Evolutionary conservation across 192 early-diverging fungal species (phyloP).

Genomic region (Gonapodya prolifera): DNA sequence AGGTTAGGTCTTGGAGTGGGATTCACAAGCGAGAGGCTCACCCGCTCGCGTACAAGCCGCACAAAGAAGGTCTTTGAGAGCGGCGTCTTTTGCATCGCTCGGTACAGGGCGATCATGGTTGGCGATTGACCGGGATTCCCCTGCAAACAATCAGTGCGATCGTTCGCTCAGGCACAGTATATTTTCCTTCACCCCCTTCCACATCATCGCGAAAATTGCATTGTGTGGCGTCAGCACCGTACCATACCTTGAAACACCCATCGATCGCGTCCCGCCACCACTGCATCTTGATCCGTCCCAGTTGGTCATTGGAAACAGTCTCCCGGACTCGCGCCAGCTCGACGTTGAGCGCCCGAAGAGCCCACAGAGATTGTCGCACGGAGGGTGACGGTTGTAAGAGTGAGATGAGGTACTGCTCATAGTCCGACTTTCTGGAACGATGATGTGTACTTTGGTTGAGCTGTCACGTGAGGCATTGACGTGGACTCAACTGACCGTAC

Average conservation of each 20-base stretch:
- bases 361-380: constrained; percentile 55
- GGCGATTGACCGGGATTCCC: constrained; percentile 63
- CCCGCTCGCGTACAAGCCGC: constrained; percentile 57
- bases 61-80: constrained; percentile 70
- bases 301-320: constrained; percentile 44
- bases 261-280: constrained; percentile 84
- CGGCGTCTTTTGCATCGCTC: constrained; percentile 35
- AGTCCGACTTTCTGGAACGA: constrained; percentile 52
- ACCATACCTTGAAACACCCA: constrained; percentile 39
- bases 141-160: constrained; percentile 14
- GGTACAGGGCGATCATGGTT: constrained; percentile 51
- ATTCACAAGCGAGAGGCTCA: constrained; percentile 17
- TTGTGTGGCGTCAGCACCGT: too few relatives aligned
- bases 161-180: constrained; percentile 8
- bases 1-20: too few relatives aligned
- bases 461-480: not conserved
- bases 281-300: constrained; percentile 69
- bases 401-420: constrained; percentile 63
- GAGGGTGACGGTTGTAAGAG: constrained; percentile 56
- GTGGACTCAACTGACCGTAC: not conserved
- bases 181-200: not conserved
- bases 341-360: constrained; percentile 76
- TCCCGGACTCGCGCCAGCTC: constrained; percentile 73
- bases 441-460: not conserved
- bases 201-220: too few relatives aligned